Percentiles rank a stretch among this genome's conserved stretches.
phyloP scores from a whole-genome alignment of 306 rosid species.

The Psophocarpus tetragonolobus region DNA sequence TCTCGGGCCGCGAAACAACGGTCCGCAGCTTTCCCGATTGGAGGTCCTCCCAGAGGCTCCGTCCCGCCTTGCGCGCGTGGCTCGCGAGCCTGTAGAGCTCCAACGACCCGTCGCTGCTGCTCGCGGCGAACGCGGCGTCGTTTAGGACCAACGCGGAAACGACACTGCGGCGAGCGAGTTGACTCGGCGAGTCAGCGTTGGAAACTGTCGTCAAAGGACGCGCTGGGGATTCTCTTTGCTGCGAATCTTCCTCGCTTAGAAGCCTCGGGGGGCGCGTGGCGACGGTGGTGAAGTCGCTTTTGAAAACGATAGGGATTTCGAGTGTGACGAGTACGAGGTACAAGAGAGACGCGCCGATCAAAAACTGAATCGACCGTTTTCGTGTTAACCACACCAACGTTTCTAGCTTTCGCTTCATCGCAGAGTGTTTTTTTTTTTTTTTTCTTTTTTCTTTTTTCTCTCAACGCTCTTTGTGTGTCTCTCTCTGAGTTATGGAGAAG shows the following conservation, averaged over 20 bases:
- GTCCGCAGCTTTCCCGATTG: constrained; percentile 42
- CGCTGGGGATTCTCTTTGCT: constrained; percentile 57
- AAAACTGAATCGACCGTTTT: constrained; percentile 71
- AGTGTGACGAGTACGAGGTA: constrained; percentile 59
- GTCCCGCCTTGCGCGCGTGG: constrained; percentile 63
- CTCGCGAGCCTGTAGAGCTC: constrained; percentile 68
- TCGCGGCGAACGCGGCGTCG: constrained; percentile 39
- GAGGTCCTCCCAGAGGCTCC: constrained; percentile 54
- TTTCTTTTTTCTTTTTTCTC: neutral
- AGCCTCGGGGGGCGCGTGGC: constrained; percentile 45
- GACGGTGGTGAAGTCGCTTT: constrained; percentile 45
- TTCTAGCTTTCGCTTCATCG: constrained; percentile 61
- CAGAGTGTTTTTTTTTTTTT: neutral
- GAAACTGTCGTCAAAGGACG: constrained; percentile 64
- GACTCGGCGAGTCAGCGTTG: constrained; percentile 52
- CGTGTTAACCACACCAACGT: constrained; percentile 44
- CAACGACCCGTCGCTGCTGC: constrained; percentile 34
- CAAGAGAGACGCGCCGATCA: constrained; percentile 49
- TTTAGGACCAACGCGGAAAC: constrained; percentile 57
- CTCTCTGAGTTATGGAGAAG: neutral
- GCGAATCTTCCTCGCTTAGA: constrained; percentile 54
- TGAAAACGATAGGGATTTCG: constrained; percentile 70
- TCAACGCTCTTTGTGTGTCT: neutral
- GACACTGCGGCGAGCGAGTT: constrained; percentile 34
- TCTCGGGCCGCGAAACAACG: constrained; percentile 21